Evolutionary conservation across 2,329 filamentous ascomycete species (phyloP).

Genomic region (Penicillium brevicompactum): DNA sequence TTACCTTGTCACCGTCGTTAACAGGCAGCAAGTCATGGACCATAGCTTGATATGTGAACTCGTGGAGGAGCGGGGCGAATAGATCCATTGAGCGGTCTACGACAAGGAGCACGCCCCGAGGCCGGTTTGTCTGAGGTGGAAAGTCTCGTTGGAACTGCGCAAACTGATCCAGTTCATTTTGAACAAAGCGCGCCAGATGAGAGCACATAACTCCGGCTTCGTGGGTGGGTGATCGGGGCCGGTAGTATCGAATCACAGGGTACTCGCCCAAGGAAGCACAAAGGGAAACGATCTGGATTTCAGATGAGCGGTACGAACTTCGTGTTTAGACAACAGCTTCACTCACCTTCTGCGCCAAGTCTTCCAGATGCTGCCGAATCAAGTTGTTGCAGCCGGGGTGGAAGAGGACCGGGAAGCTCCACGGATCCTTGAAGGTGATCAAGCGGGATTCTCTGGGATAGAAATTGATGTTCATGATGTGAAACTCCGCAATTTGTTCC

Average conservation of each 20-base stretch:
- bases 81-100: constrained; percentile 93
- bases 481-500: constrained; percentile 76
- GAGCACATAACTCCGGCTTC: constrained; percentile 86
- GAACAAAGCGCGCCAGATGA: constrained; percentile 86
- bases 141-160: constrained; percentile 82
- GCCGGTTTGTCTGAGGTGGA: constrained; percentile 71
- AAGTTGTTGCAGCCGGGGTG: constrained; percentile 87
- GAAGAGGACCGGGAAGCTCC: constrained; percentile 91
- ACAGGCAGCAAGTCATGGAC: constrained; percentile 89
- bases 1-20: constrained; percentile 83
- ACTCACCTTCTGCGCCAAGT: constrained; percentile 80
- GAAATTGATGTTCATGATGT: constrained; percentile 83
- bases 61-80: constrained; percentile 82
- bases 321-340: background rate
- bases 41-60: constrained; percentile 99
- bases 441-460: constrained; percentile 89
- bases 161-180: constrained; percentile 88
- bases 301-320: constrained; percentile 24
- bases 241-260: constrained; percentile 89
- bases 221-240: constrained; percentile 72
- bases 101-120: constrained; percentile 80
- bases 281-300: constrained; percentile 71
- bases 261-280: constrained; percentile 94
- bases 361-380: constrained; percentile 79
- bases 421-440: constrained; percentile 89